A percentile compares a stretch with the other conserved stretches of the same genome.
Evolutionary conservation across 345 rosid genomes (phyloP).

Genomic region (Syzygium jambos): DNA sequence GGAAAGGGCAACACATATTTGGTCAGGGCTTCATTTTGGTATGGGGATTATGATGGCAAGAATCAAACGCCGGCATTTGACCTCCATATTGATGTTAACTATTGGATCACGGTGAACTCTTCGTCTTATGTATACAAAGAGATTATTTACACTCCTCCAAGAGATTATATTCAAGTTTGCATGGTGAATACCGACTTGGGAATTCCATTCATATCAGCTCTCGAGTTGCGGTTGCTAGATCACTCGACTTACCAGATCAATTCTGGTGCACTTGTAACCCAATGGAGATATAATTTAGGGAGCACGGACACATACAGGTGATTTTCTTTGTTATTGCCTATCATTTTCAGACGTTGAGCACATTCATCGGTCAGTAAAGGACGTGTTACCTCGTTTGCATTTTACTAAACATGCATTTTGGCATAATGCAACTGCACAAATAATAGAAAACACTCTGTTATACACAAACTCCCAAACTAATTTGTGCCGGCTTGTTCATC

Average conservation of each 20-base stretch:
- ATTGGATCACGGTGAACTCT: constrained; percentile 21
- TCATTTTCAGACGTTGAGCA: not conserved
- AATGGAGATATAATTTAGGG: not conserved
- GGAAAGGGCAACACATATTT: constrained; percentile 17
- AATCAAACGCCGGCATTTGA: constrained; percentile 29
- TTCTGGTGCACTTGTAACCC: not conserved
- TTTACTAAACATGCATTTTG: not conserved
- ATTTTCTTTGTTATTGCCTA: not conserved
- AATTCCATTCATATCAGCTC: constrained; percentile 40
- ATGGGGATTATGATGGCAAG: constrained; percentile 42
- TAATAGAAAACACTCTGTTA: not conserved
- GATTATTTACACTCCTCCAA: constrained; percentile 20
- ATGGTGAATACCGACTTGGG: constrained; percentile 37
- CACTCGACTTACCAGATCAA: not conserved
- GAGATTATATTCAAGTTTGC: constrained; percentile 23
- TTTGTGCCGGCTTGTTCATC: not conserved
- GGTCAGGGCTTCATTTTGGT: constrained; percentile 37
- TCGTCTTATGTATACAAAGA: not conserved
- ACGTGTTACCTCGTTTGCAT: not conserved
- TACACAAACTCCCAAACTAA: not conserved
- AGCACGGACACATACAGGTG: not conserved
- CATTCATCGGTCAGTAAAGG: not conserved
- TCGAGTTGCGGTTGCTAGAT: constrained; percentile 24
- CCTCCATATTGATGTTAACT: constrained; percentile 36
- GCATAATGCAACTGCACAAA: not conserved